Conservation (phyloP, 2,329 filamentous ascomycete species). For the Zymoseptoria crescenta region DNA sequence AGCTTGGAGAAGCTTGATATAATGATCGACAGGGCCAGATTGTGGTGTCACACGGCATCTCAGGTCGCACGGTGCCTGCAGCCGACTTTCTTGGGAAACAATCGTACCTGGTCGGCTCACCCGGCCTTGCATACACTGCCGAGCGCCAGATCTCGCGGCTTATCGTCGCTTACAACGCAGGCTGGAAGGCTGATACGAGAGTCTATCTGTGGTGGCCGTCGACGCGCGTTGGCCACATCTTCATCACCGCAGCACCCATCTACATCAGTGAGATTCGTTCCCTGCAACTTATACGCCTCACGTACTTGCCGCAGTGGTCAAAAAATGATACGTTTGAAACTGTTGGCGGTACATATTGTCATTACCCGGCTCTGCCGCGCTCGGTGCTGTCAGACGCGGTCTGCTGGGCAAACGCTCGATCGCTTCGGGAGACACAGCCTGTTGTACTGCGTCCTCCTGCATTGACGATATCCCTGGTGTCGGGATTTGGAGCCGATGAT, state of each 20-base stretch:
- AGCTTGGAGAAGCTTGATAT: slow-evolving; percentile 1
- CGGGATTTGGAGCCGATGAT: background rate
- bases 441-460: background rate
- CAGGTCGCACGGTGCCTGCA: slow-evolving; percentile 10
- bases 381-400: background rate
- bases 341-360: background rate
- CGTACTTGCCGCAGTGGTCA: background rate
- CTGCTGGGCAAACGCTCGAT: background rate
- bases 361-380: background rate
- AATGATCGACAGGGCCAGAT: slow-evolving; percentile 2
- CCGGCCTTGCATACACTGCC: slow-evolving; percentile 6
- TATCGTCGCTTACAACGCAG: background rate
- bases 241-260: background rate
- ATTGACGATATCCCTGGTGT: background rate
- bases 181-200: background rate
- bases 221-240: background rate
- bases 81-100: background rate
- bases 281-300: background rate
- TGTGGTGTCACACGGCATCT: slow-evolving; percentile 1
- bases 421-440: background rate
- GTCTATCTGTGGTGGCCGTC: background rate
- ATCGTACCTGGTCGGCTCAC: background rate
- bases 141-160: slow-evolving; percentile 2
- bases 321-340: background rate
- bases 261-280: background rate